These are phyloP conservation scores for Rubroshorea leprosula DNA, from an alignment of 345 rosid genomes.

Conservation along the genomic window DNA sequence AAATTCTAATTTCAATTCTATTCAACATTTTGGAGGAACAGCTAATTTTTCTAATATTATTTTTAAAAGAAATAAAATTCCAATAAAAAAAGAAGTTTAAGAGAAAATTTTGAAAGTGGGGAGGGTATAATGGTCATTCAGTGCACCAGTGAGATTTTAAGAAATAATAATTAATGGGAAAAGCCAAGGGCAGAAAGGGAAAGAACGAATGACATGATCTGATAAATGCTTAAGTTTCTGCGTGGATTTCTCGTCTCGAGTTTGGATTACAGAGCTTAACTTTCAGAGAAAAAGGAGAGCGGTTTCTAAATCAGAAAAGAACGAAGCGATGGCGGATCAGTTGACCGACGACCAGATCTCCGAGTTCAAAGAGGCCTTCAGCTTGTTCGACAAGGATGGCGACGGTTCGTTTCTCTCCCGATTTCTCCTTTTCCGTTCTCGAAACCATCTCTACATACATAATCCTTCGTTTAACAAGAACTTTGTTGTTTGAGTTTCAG, in stretches of 20 bases:
- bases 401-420: slow-evolving; percentile 14
- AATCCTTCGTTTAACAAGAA: neutral
- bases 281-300: neutral
- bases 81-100: neutral
- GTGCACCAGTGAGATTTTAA: neutral
- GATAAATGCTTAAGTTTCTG: neutral
- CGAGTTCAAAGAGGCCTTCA: slow-evolving; percentile 23
- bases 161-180: neutral
- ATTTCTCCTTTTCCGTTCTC: neutral
- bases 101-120: neutral
- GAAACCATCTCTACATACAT: neutral
- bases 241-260: neutral
- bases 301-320: neutral
- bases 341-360: slow-evolving; percentile 24
- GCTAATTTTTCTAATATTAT: too few relatives aligned
- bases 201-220: neutral
- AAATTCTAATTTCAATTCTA: too few relatives aligned
- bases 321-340: slow-evolving; percentile 19
- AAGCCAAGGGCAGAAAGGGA: neutral
- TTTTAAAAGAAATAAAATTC: too few relatives aligned
- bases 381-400: slow-evolving; percentile 22
- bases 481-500: neutral
- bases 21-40: too few relatives aligned
- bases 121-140: neutral
- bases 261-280: neutral